Base-by-base conservation (phyloP, 305 asterid species). In the Fraxinus dipetala region DNA sequence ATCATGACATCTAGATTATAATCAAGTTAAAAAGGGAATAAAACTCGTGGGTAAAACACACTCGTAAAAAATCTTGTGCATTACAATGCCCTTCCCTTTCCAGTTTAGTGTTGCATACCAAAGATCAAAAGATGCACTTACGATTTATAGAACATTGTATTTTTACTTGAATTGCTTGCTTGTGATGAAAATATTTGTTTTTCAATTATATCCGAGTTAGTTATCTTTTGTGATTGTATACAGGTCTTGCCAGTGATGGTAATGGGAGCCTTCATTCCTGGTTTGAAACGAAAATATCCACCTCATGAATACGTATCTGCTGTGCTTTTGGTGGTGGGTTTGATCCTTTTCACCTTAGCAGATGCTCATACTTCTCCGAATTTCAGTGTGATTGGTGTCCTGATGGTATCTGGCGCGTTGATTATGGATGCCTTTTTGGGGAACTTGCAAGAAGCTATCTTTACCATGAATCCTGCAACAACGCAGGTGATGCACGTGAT, bases 171-270 rank as follows among this genome's bases (percentile, higher is more conserved):
- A 80, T 11, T 7, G 24, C 16, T 26, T 2, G 14, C 26, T 28
- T 5, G 5, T 28, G 43, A 16, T 54, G 72, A 51, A 30, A 56
- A 32, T 14, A 59, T 40, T 13, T 11, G 72, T 59, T 1, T 16
- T 59, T 26, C 24, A 20, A 20, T 32, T 10, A 18, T 43, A 14
- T 20, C 72, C 36, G n/a, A 13, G 8, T 80, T 54, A 6, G 35
- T 20, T 18, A 20, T 26, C n/a, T 13, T 36, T 28, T 32, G 48
- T 40, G 48, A 10, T 4, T 67, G 4, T 16, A 34, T 51, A 51
- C 89, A 95, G 98, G 99, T 95, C 82, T 85, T 95, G 75, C 99
- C 98, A 0, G 99, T 95, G 86, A 95, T 95, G 99, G 72, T 95
- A 74, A 95, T 95, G 98, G 98, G 97, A 67, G 93, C 98, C 6